These are phyloP conservation scores for Euphorbia peplus DNA, from an alignment of 345 rosid species.

Conservation along the genomic window DNA sequence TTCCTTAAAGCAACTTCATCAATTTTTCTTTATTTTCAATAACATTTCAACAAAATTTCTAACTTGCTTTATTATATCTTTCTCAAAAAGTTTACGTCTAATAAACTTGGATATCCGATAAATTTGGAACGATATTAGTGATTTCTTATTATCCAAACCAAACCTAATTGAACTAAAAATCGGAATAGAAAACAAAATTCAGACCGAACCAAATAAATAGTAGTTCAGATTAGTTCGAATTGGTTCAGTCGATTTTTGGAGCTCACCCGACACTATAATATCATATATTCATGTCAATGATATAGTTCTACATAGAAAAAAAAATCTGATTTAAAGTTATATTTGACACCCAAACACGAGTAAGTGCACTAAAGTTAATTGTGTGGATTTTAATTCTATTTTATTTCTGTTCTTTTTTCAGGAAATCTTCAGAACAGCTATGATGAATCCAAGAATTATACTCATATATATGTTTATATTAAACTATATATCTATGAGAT, in stretches of 20 bases:
- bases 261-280: too few relatives aligned
- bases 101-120: too few relatives aligned
- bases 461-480: not conserved
- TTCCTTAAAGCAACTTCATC: conserved; percentile 29
- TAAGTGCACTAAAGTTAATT: conserved; percentile 17
- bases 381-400: conserved; percentile 8
- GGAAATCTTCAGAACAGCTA: not conserved
- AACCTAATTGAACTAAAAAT: too few relatives aligned
- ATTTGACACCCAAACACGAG: conserved; percentile 12
- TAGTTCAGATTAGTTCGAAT: too few relatives aligned
- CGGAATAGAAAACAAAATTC: too few relatives aligned
- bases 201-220: too few relatives aligned
- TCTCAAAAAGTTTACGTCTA: too few relatives aligned
- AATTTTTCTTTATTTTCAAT: conserved; percentile 6
- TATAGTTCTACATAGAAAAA: not conserved
- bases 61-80: too few relatives aligned
- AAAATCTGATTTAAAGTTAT: not conserved
- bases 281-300: too few relatives aligned
- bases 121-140: too few relatives aligned
- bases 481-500: conserved; percentile 1
- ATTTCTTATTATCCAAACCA: too few relatives aligned
- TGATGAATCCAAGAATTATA: conserved; percentile 5
- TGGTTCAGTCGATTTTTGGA: too few relatives aligned
- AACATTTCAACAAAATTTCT: conserved; percentile 28
- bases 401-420: not conserved